Percentiles rank a stretch among this genome's conserved stretches.
Conservation (phyloP, 805 yeast genomes). For the Cyberlindnera samutprakarnensis region DNA sequence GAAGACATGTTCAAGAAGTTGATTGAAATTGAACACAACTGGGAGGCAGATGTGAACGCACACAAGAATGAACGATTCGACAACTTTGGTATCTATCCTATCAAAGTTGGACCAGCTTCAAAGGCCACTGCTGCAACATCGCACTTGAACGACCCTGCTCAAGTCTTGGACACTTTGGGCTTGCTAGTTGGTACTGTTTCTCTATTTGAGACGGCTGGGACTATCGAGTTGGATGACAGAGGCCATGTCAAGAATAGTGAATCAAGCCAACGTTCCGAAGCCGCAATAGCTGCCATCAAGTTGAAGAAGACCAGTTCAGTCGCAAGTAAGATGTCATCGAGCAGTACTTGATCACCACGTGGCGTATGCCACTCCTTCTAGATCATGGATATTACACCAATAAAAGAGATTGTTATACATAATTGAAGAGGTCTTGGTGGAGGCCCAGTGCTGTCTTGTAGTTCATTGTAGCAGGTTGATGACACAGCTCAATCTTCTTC, state of each 20-base stretch:
- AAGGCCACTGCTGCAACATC: conserved; percentile 81
- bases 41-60: conserved; percentile 30
- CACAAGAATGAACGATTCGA: conserved; percentile 27
- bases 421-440: too few relatives aligned
- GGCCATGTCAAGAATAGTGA: conserved; percentile 52
- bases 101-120: conserved; percentile 89
- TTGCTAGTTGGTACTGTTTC: conserved; percentile 73
- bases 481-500: too few relatives aligned
- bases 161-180: conserved; percentile 80
- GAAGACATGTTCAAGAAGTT: conserved; percentile 93
- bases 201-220: conserved; percentile 69
- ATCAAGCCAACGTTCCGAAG: conserved; percentile 30
- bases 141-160: conserved; percentile 75
- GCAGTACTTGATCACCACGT: too few relatives aligned
- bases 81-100: conserved; percentile 66
- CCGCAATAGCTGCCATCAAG: conserved; percentile 15
- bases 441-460: too few relatives aligned
- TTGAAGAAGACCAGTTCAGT: conserved; percentile 10
- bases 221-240: conserved; percentile 67
- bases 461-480: too few relatives aligned
- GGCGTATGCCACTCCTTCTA: too few relatives aligned
- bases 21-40: conserved; percentile 49
- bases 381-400: too few relatives aligned
- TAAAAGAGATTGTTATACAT: too few relatives aligned
- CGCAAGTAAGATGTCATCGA: background rate